Conservation (phyloP, 2,329 filamentous ascomycete species). For the Pleurostoma richardsiae region DNA sequence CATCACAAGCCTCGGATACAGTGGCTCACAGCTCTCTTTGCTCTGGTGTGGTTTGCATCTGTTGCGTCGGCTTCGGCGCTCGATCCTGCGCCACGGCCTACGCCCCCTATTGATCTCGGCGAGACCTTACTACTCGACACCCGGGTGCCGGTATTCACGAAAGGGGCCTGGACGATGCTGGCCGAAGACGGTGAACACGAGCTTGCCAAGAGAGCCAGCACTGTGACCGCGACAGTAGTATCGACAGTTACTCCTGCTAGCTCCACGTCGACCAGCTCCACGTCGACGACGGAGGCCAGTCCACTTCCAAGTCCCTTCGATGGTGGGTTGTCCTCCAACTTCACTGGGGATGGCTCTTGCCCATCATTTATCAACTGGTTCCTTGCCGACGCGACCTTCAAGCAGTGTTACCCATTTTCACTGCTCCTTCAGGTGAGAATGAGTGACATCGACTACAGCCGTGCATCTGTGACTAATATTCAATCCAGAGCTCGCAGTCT, state of each 20-base stretch:
- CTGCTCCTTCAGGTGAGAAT: conserved; percentile 68
- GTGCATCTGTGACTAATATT: neutral
- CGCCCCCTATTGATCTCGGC: conserved; percentile 15
- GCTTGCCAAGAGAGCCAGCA: conserved; percentile 11
- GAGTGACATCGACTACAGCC: neutral
- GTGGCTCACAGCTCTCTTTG: conserved; percentile 15
- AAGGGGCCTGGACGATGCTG: conserved; percentile 30
- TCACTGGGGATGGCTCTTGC: conserved; percentile 52
- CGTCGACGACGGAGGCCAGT: conserved; percentile 18
- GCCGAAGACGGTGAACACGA: conserved; percentile 22
- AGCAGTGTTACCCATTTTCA: conserved; percentile 76
- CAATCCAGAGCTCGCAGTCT: conserved; percentile 66
- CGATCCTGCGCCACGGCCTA: conserved; percentile 15
- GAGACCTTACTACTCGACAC: conserved; percentile 30
- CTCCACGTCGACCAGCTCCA: conserved; percentile 11
- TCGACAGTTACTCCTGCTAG: conserved; percentile 1
- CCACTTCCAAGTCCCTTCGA: conserved; percentile 64
- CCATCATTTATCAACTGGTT: conserved; percentile 64
- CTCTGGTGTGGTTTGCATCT: conserved; percentile 16
- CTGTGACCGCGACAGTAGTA: neutral
- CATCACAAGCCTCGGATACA: conserved; percentile 15
- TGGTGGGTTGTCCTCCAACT: conserved; percentile 56
- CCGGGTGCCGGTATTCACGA: conserved; percentile 23
- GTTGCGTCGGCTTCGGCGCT: conserved; percentile 15
- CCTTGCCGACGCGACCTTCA: conserved; percentile 61